These are phyloP conservation scores for Phytopythium cucurbitacearum DNA, from an alignment of 352 stramenopile genomes.

Conservation along the genomic window DNA sequence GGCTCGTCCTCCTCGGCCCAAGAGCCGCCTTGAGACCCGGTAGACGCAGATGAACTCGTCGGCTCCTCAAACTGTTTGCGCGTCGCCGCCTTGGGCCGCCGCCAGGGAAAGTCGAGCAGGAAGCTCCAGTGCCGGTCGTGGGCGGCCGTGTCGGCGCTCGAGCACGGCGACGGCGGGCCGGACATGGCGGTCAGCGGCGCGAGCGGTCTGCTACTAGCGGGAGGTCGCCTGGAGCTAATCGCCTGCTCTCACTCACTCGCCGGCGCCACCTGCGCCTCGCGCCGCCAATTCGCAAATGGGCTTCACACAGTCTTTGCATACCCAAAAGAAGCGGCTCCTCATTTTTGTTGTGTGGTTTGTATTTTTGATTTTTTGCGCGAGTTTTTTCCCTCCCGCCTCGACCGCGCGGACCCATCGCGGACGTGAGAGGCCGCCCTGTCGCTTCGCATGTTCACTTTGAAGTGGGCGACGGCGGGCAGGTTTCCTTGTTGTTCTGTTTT, in stretches of 20 bases:
- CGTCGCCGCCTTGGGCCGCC: not conserved
- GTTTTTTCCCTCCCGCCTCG: no score
- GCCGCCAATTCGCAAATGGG: slow-evolving; percentile 9
- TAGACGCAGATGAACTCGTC: no score
- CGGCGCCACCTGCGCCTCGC: not conserved
- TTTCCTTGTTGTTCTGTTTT: no score
- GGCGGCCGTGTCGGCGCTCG: slow-evolving; percentile 1
- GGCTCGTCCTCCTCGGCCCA: slow-evolving; percentile 14
- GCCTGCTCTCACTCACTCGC: slow-evolving; percentile 1
- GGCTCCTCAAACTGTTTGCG: not conserved
- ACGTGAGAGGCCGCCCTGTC: no score
- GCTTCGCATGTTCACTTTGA: no score
- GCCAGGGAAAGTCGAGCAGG: slow-evolving; percentile 6
- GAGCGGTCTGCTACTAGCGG: not conserved
- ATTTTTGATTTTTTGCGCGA: not conserved
- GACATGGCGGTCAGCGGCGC: not conserved
- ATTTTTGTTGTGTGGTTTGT: not conserved
- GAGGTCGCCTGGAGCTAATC: not conserved
- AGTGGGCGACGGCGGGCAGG: no score
- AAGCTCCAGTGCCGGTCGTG: slow-evolving; percentile 3
- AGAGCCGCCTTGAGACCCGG: no score
- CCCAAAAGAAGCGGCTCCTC: not conserved
- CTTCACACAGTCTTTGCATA: not conserved
- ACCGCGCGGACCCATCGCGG: no score
- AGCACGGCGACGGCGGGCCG: slow-evolving; percentile 1